Base-by-base conservation (phyloP, 2,329 filamentous ascomycete genomes). In the Colletotrichum zoysiae region DNA sequence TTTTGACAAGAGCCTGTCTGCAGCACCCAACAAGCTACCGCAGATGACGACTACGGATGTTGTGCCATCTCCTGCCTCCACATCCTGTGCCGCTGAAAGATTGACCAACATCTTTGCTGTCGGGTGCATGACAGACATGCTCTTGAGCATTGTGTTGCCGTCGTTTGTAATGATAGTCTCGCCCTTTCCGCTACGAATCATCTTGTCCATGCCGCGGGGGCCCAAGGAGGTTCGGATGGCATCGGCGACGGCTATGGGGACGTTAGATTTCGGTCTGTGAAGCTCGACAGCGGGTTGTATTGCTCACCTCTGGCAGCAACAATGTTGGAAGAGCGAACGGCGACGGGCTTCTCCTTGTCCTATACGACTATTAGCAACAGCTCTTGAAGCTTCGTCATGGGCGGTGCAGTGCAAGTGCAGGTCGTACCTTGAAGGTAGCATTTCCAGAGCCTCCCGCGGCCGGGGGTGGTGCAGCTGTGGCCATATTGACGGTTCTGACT, bases 121-220 rank as follows among this genome's bases (percentile, higher is more conserved):
- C n/a, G 96, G 96, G 81, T 99, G 96, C 92, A 99, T 95, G 76
- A 99, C 96, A 76, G 94, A 93, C 96, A 99, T 98, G 87, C 95
- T 95, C 86, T 93, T 97, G 80, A 99, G 86, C 95, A 99, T 99
- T 70, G 96, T 99, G 86, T 97, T 97, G 82, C 96, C 96, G 84
- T 99, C 96, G 87, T 99, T 99, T 80, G 96, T 99, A 85, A 99
- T 99, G 82, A 98, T 96, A 70, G 95, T 98, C 84, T 97, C 94
- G 85, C 95, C 96, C 86, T 94, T 97, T 81, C 95, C 93, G 73
- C 93, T 97, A 87, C 97, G 93, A 78, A 99, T 98, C 95, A 98
- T 98, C 88, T 98, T 98, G 86, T 98, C 95, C 95, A 98, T 98
- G 81, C 96, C 96, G 83, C 96, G 91, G 76, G 96, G 96, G 75